A percentile compares a stretch with the other conserved stretches of the same genome.
phyloP scores from a whole-genome alignment of 192 early-diverging fungal genomes.

The Dissophora globulifera region DNA sequence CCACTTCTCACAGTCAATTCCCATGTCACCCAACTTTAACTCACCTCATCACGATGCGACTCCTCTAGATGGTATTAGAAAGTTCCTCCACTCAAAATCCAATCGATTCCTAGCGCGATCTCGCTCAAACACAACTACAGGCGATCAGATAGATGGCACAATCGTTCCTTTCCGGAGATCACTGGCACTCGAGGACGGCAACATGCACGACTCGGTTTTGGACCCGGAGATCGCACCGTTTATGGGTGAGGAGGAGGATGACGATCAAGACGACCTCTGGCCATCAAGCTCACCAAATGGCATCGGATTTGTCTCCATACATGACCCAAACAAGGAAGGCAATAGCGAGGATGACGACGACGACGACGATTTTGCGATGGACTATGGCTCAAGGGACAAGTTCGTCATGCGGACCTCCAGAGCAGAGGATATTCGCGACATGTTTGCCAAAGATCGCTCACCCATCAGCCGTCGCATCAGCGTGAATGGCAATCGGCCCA shows the following conservation, averaged over 20 bases:
- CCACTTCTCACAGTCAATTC: constrained; percentile 49
- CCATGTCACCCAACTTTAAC: constrained; percentile 18
- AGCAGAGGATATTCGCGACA: constrained; percentile 62
- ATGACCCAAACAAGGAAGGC: constrained; percentile 13
- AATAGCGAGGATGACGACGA: constrained; percentile 60
- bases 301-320: constrained; percentile 37
- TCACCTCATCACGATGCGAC: constrained; percentile 19
- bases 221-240: constrained; percentile 71
- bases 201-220: constrained; percentile 53
- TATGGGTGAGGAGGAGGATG: constrained; percentile 71
- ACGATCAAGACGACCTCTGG: constrained; percentile 55
- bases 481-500: constrained; percentile 52
- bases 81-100: constrained; percentile 47
- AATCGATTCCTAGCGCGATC: constrained; percentile 53
- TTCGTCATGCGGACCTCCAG: constrained; percentile 23
- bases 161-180: constrained; percentile 61
- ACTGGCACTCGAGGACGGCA: constrained; percentile 48
- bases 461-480: constrained; percentile 58
- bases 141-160: constrained; percentile 30
- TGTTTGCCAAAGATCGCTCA: constrained; percentile 61
- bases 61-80: constrained; percentile 50
- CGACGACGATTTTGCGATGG: constrained; percentile 44
- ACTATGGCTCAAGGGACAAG: constrained; percentile 50
- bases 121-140: constrained; percentile 55
- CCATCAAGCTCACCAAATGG: constrained; percentile 46